These are phyloP conservation scores for Bryoglossum gracile DNA, from an alignment of 495 filamentous ascomycete species.

Conservation along the genomic window DNA sequence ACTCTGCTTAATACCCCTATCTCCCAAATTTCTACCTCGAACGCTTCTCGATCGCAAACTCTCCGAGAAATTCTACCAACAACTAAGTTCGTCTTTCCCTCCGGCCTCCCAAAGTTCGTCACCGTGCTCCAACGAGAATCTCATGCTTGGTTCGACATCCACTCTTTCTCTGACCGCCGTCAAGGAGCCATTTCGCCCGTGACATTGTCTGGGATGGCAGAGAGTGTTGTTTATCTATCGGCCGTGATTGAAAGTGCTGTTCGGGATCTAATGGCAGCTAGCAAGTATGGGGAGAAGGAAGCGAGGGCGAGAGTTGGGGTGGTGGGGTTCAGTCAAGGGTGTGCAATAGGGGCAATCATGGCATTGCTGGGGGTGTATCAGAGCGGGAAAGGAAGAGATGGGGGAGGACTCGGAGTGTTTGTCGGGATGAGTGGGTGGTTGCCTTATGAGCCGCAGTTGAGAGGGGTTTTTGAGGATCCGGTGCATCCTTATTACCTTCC, in stretches of 20 bases:
- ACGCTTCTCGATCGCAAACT: too few species aligned
- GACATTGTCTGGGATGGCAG: neutral
- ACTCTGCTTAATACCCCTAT: neutral
- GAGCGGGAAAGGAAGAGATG: neutral
- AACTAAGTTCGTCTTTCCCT: conserved; percentile 17
- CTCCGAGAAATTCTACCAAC: conserved; percentile 4
- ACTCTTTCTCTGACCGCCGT: conserved; percentile 12
- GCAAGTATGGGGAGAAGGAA: neutral
- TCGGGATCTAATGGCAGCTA: neutral
- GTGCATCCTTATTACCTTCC: too few species aligned
- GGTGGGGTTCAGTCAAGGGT: conserved; percentile 16
- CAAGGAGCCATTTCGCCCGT: neutral
- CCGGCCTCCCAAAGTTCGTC: conserved; percentile 1
- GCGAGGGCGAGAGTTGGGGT: conserved; percentile 3
- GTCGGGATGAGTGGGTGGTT: conserved; percentile 17
- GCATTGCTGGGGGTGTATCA: conserved; percentile 7
- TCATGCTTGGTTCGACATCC: conserved; percentile 19
- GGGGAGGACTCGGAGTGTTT: neutral
- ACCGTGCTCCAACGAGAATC: conserved; percentile 9
- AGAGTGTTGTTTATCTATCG: neutral
- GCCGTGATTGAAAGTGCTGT: neutral
- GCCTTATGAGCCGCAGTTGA: conserved; percentile 8
- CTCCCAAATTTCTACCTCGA: neutral
- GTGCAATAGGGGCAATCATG: conserved; percentile 10
- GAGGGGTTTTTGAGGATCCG: too few species aligned